Evolutionary conservation across 1,139 yeast species (phyloP).

Genomic region (Debaryomyces udenii): DNA sequence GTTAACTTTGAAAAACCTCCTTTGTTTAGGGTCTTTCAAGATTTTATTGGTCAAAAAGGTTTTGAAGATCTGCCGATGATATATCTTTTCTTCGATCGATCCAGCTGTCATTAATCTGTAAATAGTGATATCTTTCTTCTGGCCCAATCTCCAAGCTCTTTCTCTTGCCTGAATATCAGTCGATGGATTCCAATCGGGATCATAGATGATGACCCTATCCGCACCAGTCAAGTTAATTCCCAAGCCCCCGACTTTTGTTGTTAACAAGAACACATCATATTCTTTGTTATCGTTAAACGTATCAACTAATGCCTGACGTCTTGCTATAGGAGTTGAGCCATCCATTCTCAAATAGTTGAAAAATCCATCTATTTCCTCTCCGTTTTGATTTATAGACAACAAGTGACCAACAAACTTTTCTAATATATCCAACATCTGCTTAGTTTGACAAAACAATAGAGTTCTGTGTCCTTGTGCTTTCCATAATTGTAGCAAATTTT

Average conservation of each 20-base stretch:
- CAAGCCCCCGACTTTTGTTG: conserved; percentile 94
- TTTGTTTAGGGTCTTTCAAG: conserved; percentile 91
- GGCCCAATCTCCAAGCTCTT: conserved; percentile 97
- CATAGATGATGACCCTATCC: conserved; percentile 88
- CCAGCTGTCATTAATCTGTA: conserved; percentile 94
- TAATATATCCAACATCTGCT: conserved; percentile 90
- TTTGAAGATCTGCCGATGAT: conserved; percentile 94
- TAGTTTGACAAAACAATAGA: conserved; percentile 83
- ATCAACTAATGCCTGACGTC: conserved; percentile 80
- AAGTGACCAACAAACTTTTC: conserved; percentile 59
- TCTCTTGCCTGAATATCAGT: conserved; percentile 97
- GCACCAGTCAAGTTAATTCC: conserved; percentile 97
- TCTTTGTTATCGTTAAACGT: conserved; percentile 64
- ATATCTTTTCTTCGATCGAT: conserved; percentile 93
- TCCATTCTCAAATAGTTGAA: conserved; percentile 83
- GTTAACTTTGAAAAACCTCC: conserved; percentile 87
- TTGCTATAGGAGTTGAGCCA: conserved; percentile 82
- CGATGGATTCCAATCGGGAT: conserved; percentile 99
- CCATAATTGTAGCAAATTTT: conserved; percentile 78
- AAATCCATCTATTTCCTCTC: conserved; percentile 14
- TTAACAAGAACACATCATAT: conserved; percentile 70
- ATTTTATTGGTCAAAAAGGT: conserved; percentile 93
- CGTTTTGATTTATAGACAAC: conserved; percentile 26
- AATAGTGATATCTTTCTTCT: conserved; percentile 89
- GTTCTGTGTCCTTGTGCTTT: conserved; percentile 75